A percentile compares a stretch with the other conserved stretches of the same genome.
Evolutionary conservation across 805 yeast species (phyloP).

Genomic region (Ogataea neopini): DNA sequence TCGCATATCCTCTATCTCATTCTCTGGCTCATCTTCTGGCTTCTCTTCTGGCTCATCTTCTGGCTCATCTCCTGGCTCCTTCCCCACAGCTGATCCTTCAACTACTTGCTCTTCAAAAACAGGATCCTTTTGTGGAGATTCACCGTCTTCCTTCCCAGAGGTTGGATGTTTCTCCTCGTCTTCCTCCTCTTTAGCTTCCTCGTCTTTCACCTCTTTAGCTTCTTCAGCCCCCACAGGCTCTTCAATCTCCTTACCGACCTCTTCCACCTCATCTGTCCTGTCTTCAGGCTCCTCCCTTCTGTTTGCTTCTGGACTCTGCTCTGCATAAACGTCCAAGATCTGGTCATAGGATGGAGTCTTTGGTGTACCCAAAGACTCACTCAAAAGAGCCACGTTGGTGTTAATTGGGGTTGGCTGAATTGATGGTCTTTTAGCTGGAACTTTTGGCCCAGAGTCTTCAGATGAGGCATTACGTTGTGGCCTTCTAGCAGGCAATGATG

Average conservation of each 20-base stretch:
- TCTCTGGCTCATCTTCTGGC: not conserved
- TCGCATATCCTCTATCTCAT: not conserved
- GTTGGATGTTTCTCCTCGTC: too few species aligned
- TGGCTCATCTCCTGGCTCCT: not conserved
- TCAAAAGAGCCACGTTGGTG: conserved; percentile 2
- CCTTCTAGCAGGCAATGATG: conserved; percentile 20
- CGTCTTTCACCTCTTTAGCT: not conserved
- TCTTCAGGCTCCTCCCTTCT: conserved; percentile 6
- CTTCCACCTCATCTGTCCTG: conserved; percentile 2
- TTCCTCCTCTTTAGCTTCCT: not conserved
- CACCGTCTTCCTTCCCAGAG: not conserved
- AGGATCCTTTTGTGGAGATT: too few species aligned
- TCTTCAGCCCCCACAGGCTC: not conserved
- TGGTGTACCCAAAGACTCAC: conserved; percentile 10
- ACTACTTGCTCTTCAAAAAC: too few species aligned
- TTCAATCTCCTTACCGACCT: not conserved
- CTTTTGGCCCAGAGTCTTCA: conserved; percentile 4
- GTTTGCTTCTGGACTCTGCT: conserved; percentile 21
- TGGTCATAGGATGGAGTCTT: conserved; percentile 19
- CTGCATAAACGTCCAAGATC: conserved; percentile 24
- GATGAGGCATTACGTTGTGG: conserved; percentile 12
- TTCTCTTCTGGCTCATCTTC: not conserved
- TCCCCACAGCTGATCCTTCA: not conserved
- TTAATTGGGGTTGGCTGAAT: conserved; percentile 1
- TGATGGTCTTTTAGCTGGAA: conserved; percentile 12